Conservation (phyloP, 306 rosid species). For the Begonia loranthoides region DNA sequence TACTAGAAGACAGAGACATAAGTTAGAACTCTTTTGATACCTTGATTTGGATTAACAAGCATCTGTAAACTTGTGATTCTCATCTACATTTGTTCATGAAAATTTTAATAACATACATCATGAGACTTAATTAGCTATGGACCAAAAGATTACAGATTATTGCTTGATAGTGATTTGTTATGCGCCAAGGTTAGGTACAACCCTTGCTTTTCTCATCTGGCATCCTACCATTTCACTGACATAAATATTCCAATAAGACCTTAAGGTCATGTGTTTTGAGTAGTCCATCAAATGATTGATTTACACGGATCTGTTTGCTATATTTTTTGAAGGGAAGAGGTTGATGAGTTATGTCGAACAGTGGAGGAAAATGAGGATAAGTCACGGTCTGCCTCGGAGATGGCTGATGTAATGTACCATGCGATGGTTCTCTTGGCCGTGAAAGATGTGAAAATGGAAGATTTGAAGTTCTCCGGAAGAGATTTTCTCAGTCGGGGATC, state of each 20-base stretch:
- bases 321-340: constrained; percentile 54
- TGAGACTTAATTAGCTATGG: constrained; percentile 6
- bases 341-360: constrained; percentile 66
- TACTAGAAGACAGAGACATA: too few relatives aligned
- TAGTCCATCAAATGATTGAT: background rate
- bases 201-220: background rate
- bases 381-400: constrained; percentile 62
- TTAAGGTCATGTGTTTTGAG: background rate
- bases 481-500: constrained; percentile 77
- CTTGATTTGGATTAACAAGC: too few relatives aligned
- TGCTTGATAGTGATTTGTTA: constrained; percentile 40
- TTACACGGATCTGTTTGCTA: background rate
- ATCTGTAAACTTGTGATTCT: too few relatives aligned
- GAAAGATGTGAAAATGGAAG: constrained; percentile 67
- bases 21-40: too few relatives aligned
- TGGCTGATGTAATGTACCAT: constrained; percentile 79
- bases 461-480: constrained; percentile 49
- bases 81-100: too few relatives aligned
- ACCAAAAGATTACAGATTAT: constrained; percentile 51
- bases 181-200: constrained; percentile 74
- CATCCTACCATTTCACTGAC: background rate
- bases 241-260: background rate
- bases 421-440: constrained; percentile 57
- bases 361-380: constrained; percentile 55
- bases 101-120: too few relatives aligned